phyloP scores from a whole-genome alignment of 768 basidiomycete species.

The Lentinula aciculospora region DNA sequence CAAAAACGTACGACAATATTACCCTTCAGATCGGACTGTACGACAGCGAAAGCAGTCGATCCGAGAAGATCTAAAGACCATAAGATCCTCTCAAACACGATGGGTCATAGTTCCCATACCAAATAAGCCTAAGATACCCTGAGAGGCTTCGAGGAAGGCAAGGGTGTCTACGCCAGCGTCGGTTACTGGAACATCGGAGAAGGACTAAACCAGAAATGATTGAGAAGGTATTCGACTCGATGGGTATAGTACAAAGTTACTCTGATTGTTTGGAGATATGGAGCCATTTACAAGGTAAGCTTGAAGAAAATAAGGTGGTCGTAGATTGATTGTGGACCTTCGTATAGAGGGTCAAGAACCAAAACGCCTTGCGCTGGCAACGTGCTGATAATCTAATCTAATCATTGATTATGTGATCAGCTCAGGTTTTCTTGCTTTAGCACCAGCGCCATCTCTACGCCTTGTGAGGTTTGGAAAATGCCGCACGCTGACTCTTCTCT shows the following conservation, averaged over 20 bases:
- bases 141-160: slow-evolving; percentile 81
- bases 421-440: too few species aligned
- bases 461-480: slow-evolving; percentile 48
- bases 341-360: not conserved
- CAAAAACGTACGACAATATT: slow-evolving; percentile 76
- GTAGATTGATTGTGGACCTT: not conserved
- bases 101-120: slow-evolving; percentile 37
- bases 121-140: slow-evolving; percentile 86
- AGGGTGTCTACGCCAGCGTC: slow-evolving; percentile 86
- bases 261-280: slow-evolving; percentile 69
- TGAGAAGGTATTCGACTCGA: not conserved
- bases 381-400: slow-evolving; percentile 1
- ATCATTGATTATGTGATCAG: slow-evolving; percentile 11
- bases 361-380: not conserved
- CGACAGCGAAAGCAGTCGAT: slow-evolving; percentile 75
- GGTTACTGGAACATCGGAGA: slow-evolving; percentile 82
- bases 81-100: not conserved
- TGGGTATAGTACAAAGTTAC: slow-evolving; percentile 25
- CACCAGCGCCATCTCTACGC: too few species aligned
- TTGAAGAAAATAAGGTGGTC: slow-evolving; percentile 10
- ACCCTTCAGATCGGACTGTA: slow-evolving; percentile 82
- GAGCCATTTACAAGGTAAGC: slow-evolving; percentile 46
- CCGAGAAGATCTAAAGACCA: slow-evolving; percentile 68
- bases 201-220: slow-evolving; percentile 59
- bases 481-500: slow-evolving; percentile 79